phyloP scores from a whole-genome alignment of 2,329 filamentous ascomycete genomes.

The Basipetospora chlamydospora region DNA sequence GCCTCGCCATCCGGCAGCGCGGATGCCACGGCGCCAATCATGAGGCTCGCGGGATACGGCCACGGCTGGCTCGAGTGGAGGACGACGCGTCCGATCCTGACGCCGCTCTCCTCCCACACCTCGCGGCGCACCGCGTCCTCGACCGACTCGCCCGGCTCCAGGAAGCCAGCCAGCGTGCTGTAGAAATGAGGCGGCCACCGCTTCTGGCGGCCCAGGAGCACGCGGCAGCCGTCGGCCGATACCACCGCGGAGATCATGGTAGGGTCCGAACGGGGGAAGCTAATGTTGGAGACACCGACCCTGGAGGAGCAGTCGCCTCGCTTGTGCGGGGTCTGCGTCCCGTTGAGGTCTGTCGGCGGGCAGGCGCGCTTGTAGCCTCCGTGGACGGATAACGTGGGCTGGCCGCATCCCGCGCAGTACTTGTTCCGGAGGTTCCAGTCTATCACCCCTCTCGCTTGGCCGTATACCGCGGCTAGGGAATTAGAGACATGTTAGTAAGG shows the following conservation, averaged over 20 bases:
- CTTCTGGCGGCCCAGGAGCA: constrained; percentile 75
- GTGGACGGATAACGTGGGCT: constrained; percentile 64
- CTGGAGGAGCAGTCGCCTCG: constrained; percentile 67
- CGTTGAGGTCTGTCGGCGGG: constrained; percentile 50
- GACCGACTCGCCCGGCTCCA: constrained; percentile 72
- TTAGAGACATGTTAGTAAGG: neutral
- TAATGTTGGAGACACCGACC: constrained; percentile 75
- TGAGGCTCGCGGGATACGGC: constrained; percentile 73
- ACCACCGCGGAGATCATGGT: constrained; percentile 93
- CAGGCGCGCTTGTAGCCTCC: constrained; percentile 71
- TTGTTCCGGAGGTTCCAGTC: constrained; percentile 93
- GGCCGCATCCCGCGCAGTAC: constrained; percentile 82
- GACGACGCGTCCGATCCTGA: constrained; percentile 60
- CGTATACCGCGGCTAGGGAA: constrained; percentile 53
- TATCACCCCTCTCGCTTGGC: constrained; percentile 71
- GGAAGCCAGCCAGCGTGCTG: constrained; percentile 74
- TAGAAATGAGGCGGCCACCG: constrained; percentile 79
- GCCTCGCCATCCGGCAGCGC: constrained; percentile 63
- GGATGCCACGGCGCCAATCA: constrained; percentile 82
- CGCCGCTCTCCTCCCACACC: constrained; percentile 76
- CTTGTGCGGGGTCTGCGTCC: constrained; percentile 28
- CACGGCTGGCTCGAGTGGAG: constrained; percentile 77
- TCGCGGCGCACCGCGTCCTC: constrained; percentile 74
- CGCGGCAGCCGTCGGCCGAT: constrained; percentile 58
- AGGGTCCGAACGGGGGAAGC: constrained; percentile 83